Evolutionary conservation across 139 green algal species (phyloP).

Genomic region (Edaphochlamys debaryana): DNA sequence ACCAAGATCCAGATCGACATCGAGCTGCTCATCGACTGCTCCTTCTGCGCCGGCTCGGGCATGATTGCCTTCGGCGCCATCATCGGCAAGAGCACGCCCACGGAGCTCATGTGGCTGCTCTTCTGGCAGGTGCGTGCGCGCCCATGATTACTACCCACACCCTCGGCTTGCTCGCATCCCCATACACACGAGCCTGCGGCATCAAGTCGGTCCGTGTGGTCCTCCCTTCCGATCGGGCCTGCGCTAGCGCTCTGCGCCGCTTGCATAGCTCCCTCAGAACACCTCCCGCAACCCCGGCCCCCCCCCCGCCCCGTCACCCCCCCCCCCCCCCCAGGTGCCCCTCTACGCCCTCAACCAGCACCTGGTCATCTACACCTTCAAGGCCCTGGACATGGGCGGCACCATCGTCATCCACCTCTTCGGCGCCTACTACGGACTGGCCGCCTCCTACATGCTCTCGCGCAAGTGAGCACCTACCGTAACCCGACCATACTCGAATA

Average conservation of each 20-base stretch:
- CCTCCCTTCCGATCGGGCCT: too few relatives aligned
- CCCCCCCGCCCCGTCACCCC: too few relatives aligned
- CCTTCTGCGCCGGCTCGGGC: conserved; percentile 62
- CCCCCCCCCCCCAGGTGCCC: conserved; percentile 56
- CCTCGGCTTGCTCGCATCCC: too few relatives aligned
- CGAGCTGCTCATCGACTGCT: conserved; percentile 64
- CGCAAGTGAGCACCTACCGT: background rate
- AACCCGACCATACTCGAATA: too few relatives aligned
- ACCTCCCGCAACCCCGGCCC: too few relatives aligned
- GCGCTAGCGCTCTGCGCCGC: too few relatives aligned
- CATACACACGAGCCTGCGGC: too few relatives aligned
- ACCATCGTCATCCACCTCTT: conserved; percentile 53
- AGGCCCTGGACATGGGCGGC: conserved; percentile 61
- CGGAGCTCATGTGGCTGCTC: conserved; percentile 67
- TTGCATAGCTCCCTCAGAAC: too few relatives aligned
- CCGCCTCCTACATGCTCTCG: conserved; percentile 17
- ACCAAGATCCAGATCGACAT: conserved; percentile 63
- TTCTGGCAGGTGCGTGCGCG: conserved; percentile 59
- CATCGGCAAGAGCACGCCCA: conserved; percentile 69
- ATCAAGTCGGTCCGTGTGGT: too few relatives aligned
- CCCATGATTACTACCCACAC: too few relatives aligned
- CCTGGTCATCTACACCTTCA: conserved; percentile 45
- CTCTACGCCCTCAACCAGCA: conserved; percentile 61
- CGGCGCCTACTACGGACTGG: conserved; percentile 50
- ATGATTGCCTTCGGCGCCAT: conserved; percentile 79